Evolutionary conservation across 768 basidiomycete genomes (phyloP), one percentile per base, ranked within the genome.

Genomic region (Boletus vinaceobasis): DNA sequence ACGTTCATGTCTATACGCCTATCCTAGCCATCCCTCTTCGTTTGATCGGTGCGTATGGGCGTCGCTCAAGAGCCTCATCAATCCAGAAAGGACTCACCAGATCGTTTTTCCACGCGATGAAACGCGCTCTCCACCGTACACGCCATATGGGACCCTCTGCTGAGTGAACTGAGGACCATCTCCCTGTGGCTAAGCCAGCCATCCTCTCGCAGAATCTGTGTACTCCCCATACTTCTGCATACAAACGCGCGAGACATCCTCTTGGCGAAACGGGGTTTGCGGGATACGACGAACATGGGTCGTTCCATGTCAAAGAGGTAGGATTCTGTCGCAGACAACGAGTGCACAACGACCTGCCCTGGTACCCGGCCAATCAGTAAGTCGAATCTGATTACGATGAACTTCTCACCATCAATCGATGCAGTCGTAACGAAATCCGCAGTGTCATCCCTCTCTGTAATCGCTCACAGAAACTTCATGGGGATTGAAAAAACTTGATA

Each of bases 31-130:
- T n/a, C n/a, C n/a, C n/a, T n/a, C n/a, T n/a, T n/a, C n/a, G n/a
- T n/a, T n/a, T n/a, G n/a, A n/a, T n/a, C n/a, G n/a, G n/a, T n/a
- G n/a, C n/a, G n/a, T n/a, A n/a, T n/a, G n/a, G n/a, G n/a, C n/a
- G n/a, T n/a, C n/a, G n/a, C n/a, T n/a, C n/a, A n/a, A n/a, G n/a
- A n/a, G n/a, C n/a, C n/a, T n/a, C n/a, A n/a, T n/a, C n/a, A n/a
- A n/a, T n/a, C n/a, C n/a, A n/a, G n/a, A 50, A 31, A 39, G n/a
- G 29, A 70, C 85, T 65, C 58, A 93, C 93, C 39, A 85, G 62
- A 67, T 99, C 97, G 61, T 94, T 97, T 4, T 94, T 93, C 97
- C 97, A 99, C 0, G 93, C 94, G 60, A 98, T 93, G 31, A 97
- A 75, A 46, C 80, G 81, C 1, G 85, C 87, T 64, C 84, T 77